Evolutionary conservation across 2,329 filamentous ascomycete genomes (phyloP).

Genomic region (Zopfia rhizophila): DNA sequence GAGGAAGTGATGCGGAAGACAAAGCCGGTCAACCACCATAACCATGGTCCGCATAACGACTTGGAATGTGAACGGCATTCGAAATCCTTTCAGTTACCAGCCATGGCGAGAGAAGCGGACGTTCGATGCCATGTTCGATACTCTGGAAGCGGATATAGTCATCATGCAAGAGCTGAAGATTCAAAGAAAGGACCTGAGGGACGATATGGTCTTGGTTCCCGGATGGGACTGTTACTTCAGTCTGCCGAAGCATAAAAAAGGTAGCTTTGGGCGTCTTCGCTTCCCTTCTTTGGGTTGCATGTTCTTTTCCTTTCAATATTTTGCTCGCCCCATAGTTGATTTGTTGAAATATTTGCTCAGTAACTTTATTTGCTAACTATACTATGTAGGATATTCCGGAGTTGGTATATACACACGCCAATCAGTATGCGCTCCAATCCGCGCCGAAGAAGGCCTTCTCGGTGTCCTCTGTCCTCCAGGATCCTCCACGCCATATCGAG

Average conservation of each 20-base stretch:
- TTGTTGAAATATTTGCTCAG: too few relatives aligned
- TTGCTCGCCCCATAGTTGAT: not conserved
- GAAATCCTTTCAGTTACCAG: conserved; percentile 64
- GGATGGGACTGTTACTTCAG: conserved; percentile 99
- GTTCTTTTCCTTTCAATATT: conserved; percentile 15
- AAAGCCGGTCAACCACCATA: conserved; percentile 18
- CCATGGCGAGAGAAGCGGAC: conserved; percentile 61
- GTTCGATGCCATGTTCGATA: conserved; percentile 85
- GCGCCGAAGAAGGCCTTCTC: conserved; percentile 92
- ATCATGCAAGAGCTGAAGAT: conserved; percentile 98
- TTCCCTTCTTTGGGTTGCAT: not conserved
- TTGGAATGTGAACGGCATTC: conserved; percentile 66
- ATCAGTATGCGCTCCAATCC: conserved; percentile 82
- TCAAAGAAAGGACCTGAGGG: conserved; percentile 86
- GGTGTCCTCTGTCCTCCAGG: conserved; percentile 80
- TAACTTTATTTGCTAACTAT: conserved; percentile 12
- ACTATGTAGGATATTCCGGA: conserved; percentile 83
- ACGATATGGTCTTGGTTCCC: conserved; percentile 94
- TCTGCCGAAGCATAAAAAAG: conserved; percentile 92
- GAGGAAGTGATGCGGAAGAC: not conserved
- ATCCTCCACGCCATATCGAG: conserved; percentile 75
- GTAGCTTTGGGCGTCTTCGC: conserved; percentile 56
- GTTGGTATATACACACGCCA: conserved; percentile 96
- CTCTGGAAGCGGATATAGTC: conserved; percentile 89
- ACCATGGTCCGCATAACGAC: conserved; percentile 81